Percentiles rank a stretch among this genome's conserved stretches.
Evolutionary conservation across 495 filamentous ascomycete genomes (phyloP).

Genomic region (Hypoxylon lienhwacheense): DNA sequence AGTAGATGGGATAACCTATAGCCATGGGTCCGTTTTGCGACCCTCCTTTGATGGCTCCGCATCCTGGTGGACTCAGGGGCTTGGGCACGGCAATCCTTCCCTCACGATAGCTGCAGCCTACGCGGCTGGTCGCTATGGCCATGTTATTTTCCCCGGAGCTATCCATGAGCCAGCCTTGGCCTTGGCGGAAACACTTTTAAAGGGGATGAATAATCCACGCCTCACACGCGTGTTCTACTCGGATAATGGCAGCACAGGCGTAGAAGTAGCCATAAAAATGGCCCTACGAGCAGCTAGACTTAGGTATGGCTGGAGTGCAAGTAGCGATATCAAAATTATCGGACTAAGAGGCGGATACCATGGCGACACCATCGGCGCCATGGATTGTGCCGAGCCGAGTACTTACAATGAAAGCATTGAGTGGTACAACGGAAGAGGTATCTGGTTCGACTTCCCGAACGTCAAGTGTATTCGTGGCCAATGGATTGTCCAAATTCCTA

Average conservation of each 20-base stretch:
- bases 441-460: constrained; percentile 75
- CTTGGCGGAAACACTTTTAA: constrained; percentile 62
- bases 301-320: constrained; percentile 64
- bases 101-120: constrained; percentile 72
- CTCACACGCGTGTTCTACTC: constrained; percentile 71
- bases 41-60: constrained; percentile 76
- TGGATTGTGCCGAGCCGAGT: constrained; percentile 75
- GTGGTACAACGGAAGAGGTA: constrained; percentile 73
- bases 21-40: constrained; percentile 44
- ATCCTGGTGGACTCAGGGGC: constrained; percentile 85
- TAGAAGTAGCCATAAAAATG: constrained; percentile 83
- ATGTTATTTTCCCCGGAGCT: constrained; percentile 79
- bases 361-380: constrained; percentile 79
- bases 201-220: constrained; percentile 59
- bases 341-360: constrained; percentile 78
- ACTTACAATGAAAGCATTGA: constrained; percentile 74
- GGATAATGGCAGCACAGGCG: constrained; percentile 77
- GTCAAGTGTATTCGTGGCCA: constrained; percentile 63
- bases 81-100: constrained; percentile 71
- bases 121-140: constrained; percentile 79
- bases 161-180: constrained; percentile 70
- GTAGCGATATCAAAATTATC: constrained; percentile 59
- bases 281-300: constrained; percentile 63
- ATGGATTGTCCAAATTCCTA: constrained; percentile 64
- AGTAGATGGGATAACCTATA: not conserved